Evolutionary conservation across 2,329 filamentous ascomycete species (phyloP).

Genomic region (Cryphonectria naterciae): DNA sequence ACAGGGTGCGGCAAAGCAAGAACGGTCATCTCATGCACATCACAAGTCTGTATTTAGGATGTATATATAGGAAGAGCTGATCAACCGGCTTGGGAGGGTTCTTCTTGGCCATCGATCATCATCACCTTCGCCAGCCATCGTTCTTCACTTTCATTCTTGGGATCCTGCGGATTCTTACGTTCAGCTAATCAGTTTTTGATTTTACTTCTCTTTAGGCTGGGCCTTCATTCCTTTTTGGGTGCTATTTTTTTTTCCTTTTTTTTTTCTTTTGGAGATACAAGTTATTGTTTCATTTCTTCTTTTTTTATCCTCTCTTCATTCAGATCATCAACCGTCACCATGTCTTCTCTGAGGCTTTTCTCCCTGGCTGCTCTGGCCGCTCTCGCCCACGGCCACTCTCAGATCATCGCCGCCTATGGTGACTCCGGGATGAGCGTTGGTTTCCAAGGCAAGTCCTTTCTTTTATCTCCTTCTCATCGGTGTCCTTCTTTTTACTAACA

Average conservation of each 20-base stretch:
- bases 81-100: conserved; percentile 10
- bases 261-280: too few relatives aligned
- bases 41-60: background rate
- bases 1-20: background rate
- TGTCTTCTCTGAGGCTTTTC: conserved; percentile 42
- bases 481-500: conserved; percentile 4
- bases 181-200: conserved; percentile 26
- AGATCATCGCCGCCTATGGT: conserved; percentile 53
- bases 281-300: conserved; percentile 26
- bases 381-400: conserved; percentile 48
- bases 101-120: conserved; percentile 15
- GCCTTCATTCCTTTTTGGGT: conserved; percentile 31
- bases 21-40: conserved; percentile 5
- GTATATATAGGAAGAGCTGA: conserved; percentile 21
- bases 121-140: conserved; percentile 21
- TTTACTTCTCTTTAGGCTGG: conserved; percentile 29
- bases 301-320: conserved; percentile 27
- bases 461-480: too few relatives aligned
- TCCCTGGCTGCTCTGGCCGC: conserved; percentile 42
- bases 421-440: conserved; percentile 49
- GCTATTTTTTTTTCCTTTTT: conserved; percentile 30
- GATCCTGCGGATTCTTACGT: conserved; percentile 27
- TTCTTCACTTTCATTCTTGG: conserved; percentile 24
- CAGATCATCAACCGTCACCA: conserved; percentile 38
- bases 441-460: conserved; percentile 47